phyloP scores from a whole-genome alignment of 2,329 filamentous ascomycete genomes.

The Ilyonectria mors-panacis region DNA sequence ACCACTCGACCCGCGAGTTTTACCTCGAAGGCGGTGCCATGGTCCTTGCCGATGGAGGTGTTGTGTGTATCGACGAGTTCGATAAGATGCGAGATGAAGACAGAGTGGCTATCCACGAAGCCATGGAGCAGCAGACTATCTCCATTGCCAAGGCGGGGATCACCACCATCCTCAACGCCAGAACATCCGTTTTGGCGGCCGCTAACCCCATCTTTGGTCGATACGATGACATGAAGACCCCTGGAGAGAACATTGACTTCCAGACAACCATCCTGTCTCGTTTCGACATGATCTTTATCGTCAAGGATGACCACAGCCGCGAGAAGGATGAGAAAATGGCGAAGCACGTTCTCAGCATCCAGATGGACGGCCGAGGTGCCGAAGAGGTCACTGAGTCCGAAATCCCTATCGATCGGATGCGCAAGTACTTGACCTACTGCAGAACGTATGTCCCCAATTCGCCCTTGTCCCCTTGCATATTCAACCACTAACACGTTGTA shows the following conservation, averaged over 20 bases:
- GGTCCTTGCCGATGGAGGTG: constrained; percentile 96
- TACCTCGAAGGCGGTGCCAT: constrained; percentile 98
- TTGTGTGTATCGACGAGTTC: constrained; percentile 99
- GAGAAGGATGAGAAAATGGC: constrained; percentile 94
- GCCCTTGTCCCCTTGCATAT: no score
- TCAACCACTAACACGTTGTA: constrained; percentile 57
- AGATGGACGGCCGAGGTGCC: constrained; percentile 89
- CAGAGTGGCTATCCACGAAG: constrained; percentile 97
- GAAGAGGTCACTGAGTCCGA: constrained; percentile 90
- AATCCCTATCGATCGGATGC: constrained; percentile 96
- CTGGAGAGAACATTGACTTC: constrained; percentile 99
- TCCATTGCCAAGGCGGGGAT: constrained; percentile 99
- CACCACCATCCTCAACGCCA: constrained; percentile 95
- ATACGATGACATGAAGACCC: constrained; percentile 98
- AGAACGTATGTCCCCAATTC: constrained; percentile 77
- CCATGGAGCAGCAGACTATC: constrained; percentile 99
- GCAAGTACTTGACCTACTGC: constrained; percentile 97
- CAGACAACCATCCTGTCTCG: constrained; percentile 97
- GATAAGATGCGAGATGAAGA: constrained; percentile 99
- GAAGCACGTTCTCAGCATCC: constrained; percentile 96
- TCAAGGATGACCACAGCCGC: constrained; percentile 93
- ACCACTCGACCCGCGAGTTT: constrained; percentile 93
- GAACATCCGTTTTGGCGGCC: constrained; percentile 94
- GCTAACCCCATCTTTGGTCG: constrained; percentile 98
- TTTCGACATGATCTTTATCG: constrained; percentile 99